phyloP scores from a whole-genome alignment of 495 filamentous ascomycete genomes.

The Wilcoxina mikolae region DNA sequence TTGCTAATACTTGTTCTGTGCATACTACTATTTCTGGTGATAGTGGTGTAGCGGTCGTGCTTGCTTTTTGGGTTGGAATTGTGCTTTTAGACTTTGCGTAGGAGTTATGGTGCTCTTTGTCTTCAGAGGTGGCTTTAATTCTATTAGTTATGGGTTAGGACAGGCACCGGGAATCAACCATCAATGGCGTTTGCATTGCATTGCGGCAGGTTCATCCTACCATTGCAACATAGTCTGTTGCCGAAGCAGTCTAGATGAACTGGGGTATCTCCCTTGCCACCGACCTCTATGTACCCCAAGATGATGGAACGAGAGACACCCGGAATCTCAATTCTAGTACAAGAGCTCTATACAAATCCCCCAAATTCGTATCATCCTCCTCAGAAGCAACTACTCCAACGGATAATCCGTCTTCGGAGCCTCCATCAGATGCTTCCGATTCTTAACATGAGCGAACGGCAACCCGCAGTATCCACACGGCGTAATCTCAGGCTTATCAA shows the following conservation, averaged over 20 bases:
- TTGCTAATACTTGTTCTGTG: conserved; percentile 73
- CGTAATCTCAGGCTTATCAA: conserved; percentile 87
- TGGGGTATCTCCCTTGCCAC: conserved; percentile 9
- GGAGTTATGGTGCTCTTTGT: conserved; percentile 1
- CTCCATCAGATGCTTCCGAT: conserved; percentile 1
- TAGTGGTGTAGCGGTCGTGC: conserved; percentile 34
- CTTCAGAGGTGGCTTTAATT: too few species aligned
- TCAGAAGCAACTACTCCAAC: conserved; percentile 9
- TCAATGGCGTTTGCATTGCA: too few species aligned
- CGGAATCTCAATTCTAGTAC: conserved; percentile 5
- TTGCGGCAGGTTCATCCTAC: too few species aligned
- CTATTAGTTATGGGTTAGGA: too few species aligned
- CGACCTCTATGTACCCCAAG: conserved; percentile 1
- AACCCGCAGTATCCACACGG: conserved; percentile 87
- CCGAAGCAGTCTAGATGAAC: too few species aligned
- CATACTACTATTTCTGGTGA: conserved; percentile 58
- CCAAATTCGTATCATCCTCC: background rate
- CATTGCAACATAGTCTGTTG: too few species aligned
- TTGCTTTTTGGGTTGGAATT: background rate
- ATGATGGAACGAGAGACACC: background rate
- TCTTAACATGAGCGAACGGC: conserved; percentile 45
- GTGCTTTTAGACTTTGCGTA: background rate
- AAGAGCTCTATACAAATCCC: background rate
- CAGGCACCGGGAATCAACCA: too few species aligned
- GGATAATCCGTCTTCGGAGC: conserved; percentile 6